phyloP scores from a whole-genome alignment of 805 yeast genomes.

The Candida incommunis region DNA sequence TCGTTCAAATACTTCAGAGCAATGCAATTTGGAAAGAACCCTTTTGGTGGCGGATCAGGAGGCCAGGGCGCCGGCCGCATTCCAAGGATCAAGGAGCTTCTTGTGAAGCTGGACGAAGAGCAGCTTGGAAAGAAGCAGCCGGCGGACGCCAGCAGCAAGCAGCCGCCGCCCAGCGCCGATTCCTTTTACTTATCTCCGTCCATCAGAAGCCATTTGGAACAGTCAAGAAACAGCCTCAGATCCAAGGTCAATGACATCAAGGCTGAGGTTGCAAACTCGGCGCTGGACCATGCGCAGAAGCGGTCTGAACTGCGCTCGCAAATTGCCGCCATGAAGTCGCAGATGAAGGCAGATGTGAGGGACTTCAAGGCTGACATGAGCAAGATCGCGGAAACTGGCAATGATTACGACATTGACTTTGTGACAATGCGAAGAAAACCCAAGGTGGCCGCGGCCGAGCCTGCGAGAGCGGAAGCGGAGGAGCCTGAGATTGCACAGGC shows the following conservation, averaged over 20 bases:
- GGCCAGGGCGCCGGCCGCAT: neutral
- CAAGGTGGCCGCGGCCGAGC: too few species aligned
- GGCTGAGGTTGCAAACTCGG: too few species aligned
- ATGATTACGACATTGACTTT: conserved; percentile 1
- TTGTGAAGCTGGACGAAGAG: neutral
- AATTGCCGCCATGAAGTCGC: too few species aligned
- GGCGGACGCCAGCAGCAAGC: neutral
- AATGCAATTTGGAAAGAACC: neutral
- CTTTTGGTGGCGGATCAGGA: neutral
- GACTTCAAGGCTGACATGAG: neutral
- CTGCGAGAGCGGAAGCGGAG: neutral
- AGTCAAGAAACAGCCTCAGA: neutral
- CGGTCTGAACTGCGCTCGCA: neutral
- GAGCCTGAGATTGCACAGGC: neutral
- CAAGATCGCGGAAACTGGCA: too few species aligned
- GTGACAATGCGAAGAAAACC: neutral
- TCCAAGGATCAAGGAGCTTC: neutral
- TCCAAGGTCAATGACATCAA: neutral
- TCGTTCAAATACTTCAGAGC: neutral
- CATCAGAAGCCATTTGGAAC: neutral
- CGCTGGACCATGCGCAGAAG: neutral
- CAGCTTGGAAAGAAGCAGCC: neutral
- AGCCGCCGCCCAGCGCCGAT: neutral
- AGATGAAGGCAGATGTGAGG: neutral
- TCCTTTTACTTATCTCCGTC: neutral